phyloP scores from a whole-genome alignment of 768 basidiomycete species.

The Xerocomus potaroensis region DNA sequence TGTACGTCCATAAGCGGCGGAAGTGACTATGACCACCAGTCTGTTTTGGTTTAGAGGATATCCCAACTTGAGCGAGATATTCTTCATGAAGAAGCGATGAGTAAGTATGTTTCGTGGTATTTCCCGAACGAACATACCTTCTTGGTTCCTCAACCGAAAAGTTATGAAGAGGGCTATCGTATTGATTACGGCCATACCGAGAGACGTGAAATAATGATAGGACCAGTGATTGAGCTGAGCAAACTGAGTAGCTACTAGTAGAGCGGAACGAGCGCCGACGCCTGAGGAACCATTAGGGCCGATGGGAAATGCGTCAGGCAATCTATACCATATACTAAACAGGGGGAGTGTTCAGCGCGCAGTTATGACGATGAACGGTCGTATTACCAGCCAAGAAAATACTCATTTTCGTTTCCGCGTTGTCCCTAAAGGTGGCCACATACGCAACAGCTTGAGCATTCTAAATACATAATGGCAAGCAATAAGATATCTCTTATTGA shows the following conservation, averaged over 20 bases:
- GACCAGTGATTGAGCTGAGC: slow-evolving; percentile 35
- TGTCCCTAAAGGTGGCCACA: slow-evolving; percentile 54
- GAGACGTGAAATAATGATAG: slow-evolving; percentile 45
- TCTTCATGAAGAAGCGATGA: slow-evolving; percentile 31
- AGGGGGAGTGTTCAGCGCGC: neutral
- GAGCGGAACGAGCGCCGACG: slow-evolving; percentile 47
- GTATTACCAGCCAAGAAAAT: slow-evolving; percentile 47
- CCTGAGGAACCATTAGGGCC: slow-evolving; percentile 22
- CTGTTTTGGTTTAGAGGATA: slow-evolving; percentile 21
- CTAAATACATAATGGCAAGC: slow-evolving; percentile 30
- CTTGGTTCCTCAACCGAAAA: slow-evolving; percentile 64
- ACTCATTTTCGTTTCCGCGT: slow-evolving; percentile 63
- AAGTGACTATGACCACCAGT: slow-evolving; percentile 36
- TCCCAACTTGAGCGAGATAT: slow-evolving; percentile 35
- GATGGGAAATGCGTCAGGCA: neutral
- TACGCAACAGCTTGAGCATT: slow-evolving; percentile 73
- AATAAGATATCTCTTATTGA: neutral
- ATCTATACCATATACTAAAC: slow-evolving; percentile 11
- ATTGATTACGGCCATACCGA: slow-evolving; percentile 62
- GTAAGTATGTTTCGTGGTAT: neutral
- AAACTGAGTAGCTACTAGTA: slow-evolving; percentile 54
- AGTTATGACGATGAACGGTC: neutral
- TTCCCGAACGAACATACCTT: slow-evolving; percentile 39
- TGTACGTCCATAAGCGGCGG: slow-evolving; percentile 43
- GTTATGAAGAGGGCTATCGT: slow-evolving; percentile 45